Evolutionary conservation across 768 basidiomycete genomes (phyloP), one percentile per base, ranked within the genome.

Genomic region (Leccinellum albellum): DNA sequence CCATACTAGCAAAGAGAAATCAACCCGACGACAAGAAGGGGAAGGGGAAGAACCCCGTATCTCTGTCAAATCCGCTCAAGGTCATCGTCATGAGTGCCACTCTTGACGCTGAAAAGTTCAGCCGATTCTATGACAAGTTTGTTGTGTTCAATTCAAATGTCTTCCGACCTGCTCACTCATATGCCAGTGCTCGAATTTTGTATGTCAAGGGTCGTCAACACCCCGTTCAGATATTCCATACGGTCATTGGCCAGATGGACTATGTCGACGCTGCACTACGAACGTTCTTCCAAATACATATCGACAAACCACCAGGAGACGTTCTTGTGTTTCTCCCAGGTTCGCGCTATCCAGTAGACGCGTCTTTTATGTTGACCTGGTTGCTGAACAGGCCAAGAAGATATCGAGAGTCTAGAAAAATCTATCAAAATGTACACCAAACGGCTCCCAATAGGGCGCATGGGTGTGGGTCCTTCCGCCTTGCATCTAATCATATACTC

Each of bases 61-160:
- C 69, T 14, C 66, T 68, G 42, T 65, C 78, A 3, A 85, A 84
- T 58, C 87, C 89, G 15, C 81, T 99, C 58, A 98, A 95, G 71
- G 81, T 99, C 37, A 82, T 99, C 21, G 82, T 99, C 62, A 99
- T 99, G 97, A 94, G 92, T 71, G 97, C 97, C 3, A 98, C 97
- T 7, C 79, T 99, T 33, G 95, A 99, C 67, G 95, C 95, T 0
- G 88, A 95, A 62, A 93, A 91, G 62, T 98, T 99, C 71, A 90
- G 89, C 73, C 78, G 76, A 29, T 99, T 96, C 73, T 97, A 89
- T 66, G 69, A 85, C 68, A 79, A 85, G 95, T 96, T 61, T 37
- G 89, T 78, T 9, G 17, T 49, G 23, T 14, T 4, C 17, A 20
- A 0, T 47, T 31, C 6, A 8, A 9, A 13, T 21, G 24, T 50